Evolutionary conservation across 305 asterid genomes (phyloP), one percentile per base, ranked within the genome.

Genomic region (Euphrasia arctica): DNA sequence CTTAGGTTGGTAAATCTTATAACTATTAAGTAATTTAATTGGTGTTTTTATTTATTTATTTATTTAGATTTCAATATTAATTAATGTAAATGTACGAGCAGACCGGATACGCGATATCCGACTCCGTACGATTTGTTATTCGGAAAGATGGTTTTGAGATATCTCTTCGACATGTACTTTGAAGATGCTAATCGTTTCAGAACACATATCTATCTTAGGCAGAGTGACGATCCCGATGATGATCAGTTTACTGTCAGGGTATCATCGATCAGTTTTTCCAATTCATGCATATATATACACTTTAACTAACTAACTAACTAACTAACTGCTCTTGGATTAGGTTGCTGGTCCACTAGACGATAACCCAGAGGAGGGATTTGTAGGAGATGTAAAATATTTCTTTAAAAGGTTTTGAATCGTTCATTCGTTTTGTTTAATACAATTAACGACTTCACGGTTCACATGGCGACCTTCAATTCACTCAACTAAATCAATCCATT

Each of bases 311-410:
- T 8, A 4, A 2, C 43, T 11, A 4, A 66, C 45, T 52, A 29
- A 1, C 3, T 43, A 58, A 56, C 65, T 75, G 68, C 78, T 77
- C 90, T 83, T 60, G 65, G 71, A 62, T 62, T 68, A 90, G 97
- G 88, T 90, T 75, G 74, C 78, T 62, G 92, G 96, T 70, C 91
- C 96, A 32, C 89, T 85, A 0, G 22, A 18, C 22, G 1, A 18
- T 18, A 18, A 18, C 22, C 22, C 22, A 29, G 85, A 78, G 28
- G 89, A 88, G 67, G 79, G 77, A 50, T 75, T 88, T 65, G 79
- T 75, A 28, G 96, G 96, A 72, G 88, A 82, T 68, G 96, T 91
- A 8, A 88, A 85, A 69, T 90, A 85, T 66, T 90, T 91, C 63
- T 90, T 93, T 96, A 92, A 88, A 77, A 88, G 95, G 97, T 18